Evolutionary conservation across 2,329 filamentous ascomycete genomes (phyloP).

Genomic region (Cladosporium sp.): DNA sequence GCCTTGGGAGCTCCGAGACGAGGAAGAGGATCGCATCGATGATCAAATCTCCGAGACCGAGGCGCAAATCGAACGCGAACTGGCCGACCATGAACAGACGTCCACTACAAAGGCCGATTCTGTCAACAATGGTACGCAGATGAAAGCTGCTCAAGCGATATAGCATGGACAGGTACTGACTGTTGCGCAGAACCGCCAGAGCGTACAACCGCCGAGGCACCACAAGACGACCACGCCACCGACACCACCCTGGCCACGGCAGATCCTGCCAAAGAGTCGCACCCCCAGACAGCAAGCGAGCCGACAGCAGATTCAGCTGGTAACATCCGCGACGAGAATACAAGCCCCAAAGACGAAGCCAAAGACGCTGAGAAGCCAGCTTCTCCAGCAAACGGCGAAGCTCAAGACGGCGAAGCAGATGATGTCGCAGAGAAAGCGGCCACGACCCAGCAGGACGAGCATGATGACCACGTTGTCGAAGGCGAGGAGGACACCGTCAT

Average conservation of each 20-base stretch:
- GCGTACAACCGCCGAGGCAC: background rate
- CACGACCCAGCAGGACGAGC: constrained; percentile 18
- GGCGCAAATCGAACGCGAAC: constrained; percentile 60
- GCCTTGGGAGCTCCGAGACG: constrained; percentile 69
- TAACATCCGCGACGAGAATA: background rate
- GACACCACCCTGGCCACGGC: background rate
- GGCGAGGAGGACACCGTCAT: constrained; percentile 89
- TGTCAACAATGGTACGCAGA: background rate
- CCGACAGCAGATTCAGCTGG: background rate
- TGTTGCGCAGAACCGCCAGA: background rate
- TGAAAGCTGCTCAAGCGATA: too few species aligned
- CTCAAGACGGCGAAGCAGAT: constrained; percentile 19
- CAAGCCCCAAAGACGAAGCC: constrained; percentile 22
- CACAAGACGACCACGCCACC: too few species aligned
- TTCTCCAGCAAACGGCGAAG: constrained; percentile 1
- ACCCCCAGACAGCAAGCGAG: too few species aligned
- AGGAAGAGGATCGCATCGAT: constrained; percentile 68
- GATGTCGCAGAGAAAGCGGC: constrained; percentile 1
- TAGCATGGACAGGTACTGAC: background rate
- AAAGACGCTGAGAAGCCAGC: constrained; percentile 23
- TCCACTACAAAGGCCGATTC: background rate
- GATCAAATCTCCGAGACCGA: constrained; percentile 65
- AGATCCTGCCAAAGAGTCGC: background rate
- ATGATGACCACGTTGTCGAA: constrained; percentile 74
- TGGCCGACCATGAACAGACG: constrained; percentile 19